Evolutionary conservation across 192 early-diverging fungal species (phyloP), one percentile per base, ranked within the genome.

Genomic region (Rhizoclosmatium globosum): DNA sequence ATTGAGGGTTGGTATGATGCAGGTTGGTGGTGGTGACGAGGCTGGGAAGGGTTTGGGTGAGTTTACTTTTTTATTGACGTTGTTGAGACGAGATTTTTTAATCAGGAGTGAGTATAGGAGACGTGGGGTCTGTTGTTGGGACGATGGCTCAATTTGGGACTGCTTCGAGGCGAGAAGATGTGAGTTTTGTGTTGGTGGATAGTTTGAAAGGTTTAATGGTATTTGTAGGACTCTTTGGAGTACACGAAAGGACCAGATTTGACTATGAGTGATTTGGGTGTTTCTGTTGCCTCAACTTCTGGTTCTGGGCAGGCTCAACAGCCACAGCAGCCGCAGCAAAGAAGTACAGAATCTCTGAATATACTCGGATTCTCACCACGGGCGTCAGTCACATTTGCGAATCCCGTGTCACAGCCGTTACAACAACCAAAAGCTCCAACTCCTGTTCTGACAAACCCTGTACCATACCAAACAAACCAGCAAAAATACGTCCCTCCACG

Each of bases 1-100:
- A 53, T 57, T 74, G 46, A 39, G 59, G 59, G 72, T 74, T 31
- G 72, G 72, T 43, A 62, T 62, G 58, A 42, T 43, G 4, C 11
- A 41, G 15, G 45, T 71, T 15, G 21, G 7, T 19, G 60, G 9
- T 15, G 21, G 61, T 64, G 61, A 21, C 0, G 31, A 38, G 15
- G 15, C 31, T 31, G 31, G 31, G 31, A 31, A 31, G 61, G n/a
- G 61, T 17, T 17, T 7, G 61, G 61, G 61, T 17, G 31, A 31
- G 31, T 31, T 31, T 0, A 31, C 31, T 31, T 31, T 0, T 31
- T 31, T 31, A 0, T 31, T 31, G 31, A 31, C 31, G 31, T 31
- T 31, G 0, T 31, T 31, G 31, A 64, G 31, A 38, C 13, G 31
- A 11, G 61, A 64, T 64, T 64, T 9, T 23, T 31, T 9, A 31